Percentiles rank a stretch among this genome's conserved stretches.
phyloP scores from a whole-genome alignment of 306 rosid species.

The Pachyrhizus erosus region DNA sequence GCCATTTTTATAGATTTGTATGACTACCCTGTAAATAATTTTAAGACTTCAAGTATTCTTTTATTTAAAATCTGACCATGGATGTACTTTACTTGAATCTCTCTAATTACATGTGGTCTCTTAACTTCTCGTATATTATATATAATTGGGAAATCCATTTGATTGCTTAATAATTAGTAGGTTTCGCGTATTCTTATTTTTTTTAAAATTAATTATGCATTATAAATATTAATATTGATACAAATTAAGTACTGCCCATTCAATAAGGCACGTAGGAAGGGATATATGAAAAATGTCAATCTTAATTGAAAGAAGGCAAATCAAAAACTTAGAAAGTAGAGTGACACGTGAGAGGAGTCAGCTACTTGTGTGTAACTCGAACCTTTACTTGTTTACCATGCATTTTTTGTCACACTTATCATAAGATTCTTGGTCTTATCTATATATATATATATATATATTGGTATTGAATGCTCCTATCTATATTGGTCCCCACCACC shows the following conservation, averaged over 20 bases:
- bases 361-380: neutral
- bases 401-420: neutral
- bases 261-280: neutral
- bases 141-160: neutral
- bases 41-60: too few relatives aligned
- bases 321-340: neutral
- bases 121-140: neutral
- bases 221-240: neutral
- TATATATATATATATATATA: too few relatives aligned
- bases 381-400: neutral
- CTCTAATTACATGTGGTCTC: neutral
- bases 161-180: neutral
- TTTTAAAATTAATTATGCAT: neutral
- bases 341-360: neutral
- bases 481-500: conserved; percentile 8
- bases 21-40: too few relatives aligned
- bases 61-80: neutral
- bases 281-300: neutral
- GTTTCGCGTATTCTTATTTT: neutral
- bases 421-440: neutral
- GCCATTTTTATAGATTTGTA: too few relatives aligned
- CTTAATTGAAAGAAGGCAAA: neutral
- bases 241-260: neutral
- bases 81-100: neutral
- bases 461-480: too few relatives aligned